Evolutionary conservation across 2,329 filamentous ascomycete genomes (phyloP).

Genomic region (Diplodia seriata): DNA sequence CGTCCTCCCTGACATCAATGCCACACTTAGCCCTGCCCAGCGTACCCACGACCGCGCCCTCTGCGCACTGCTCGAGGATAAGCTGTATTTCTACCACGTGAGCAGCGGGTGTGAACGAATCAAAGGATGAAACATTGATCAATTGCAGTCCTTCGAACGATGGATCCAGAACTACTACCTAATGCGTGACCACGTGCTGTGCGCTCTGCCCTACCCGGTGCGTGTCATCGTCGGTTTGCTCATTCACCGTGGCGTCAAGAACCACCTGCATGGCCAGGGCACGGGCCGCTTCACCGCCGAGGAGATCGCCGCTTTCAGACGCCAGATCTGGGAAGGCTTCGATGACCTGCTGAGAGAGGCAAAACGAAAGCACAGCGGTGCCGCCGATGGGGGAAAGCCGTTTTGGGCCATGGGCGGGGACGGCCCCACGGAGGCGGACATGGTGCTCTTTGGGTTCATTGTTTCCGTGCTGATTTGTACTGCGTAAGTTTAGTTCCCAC

Average conservation of each 20-base stretch:
- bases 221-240: constrained; percentile 60
- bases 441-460: constrained; percentile 65
- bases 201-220: constrained; percentile 59
- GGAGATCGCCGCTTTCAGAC: constrained; percentile 56
- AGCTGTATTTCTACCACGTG: constrained; percentile 64
- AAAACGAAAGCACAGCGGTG: constrained; percentile 38
- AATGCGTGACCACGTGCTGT: constrained; percentile 62
- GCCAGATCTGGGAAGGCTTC: constrained; percentile 63
- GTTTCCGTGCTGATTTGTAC: constrained; percentile 59
- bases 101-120: neutral
- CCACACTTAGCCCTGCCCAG: constrained; percentile 47
- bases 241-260: constrained; percentile 52
- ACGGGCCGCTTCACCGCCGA: constrained; percentile 58
- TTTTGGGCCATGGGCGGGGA: constrained; percentile 66
- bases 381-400: constrained; percentile 41
- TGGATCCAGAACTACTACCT: constrained; percentile 67
- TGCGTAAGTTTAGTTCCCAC: constrained; percentile 56
- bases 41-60: constrained; percentile 60
- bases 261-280: constrained; percentile 64
- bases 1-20: constrained; percentile 59
- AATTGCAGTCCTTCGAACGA: constrained; percentile 55
- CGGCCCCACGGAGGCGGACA: constrained; percentile 64
- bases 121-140: constrained; percentile 9
- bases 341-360: constrained; percentile 53
- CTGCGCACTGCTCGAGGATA: constrained; percentile 65